Conservation (phyloP, 2,329 filamentous ascomycete species). For the Penicillium sp. region DNA sequence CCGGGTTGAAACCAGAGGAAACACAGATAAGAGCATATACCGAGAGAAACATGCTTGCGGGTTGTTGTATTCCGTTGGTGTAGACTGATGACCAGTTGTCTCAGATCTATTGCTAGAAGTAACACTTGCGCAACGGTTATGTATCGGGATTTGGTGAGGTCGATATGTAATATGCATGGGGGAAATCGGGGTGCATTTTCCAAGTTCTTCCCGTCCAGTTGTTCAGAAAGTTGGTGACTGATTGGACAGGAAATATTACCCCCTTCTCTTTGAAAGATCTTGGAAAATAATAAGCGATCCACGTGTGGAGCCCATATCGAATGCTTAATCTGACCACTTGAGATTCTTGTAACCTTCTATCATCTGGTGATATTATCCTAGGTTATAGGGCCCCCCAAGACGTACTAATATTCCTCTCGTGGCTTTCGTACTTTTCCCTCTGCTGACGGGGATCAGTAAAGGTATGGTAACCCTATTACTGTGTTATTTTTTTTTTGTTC, state of each 20-base stretch:
- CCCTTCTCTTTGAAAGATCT: conserved; percentile 8
- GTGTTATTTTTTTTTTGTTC: conserved; percentile 1
- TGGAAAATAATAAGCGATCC: conserved; percentile 11
- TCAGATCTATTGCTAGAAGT: conserved; percentile 52
- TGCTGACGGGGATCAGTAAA: conserved; percentile 41
- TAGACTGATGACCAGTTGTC: conserved; percentile 13
- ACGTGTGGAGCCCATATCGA: conserved; percentile 22
- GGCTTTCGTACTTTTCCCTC: neutral
- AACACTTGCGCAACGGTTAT: conserved; percentile 22
- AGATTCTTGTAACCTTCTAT: neutral
- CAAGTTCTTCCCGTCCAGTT: conserved; percentile 13
- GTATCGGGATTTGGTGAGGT: conserved; percentile 14
- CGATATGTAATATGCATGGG: conserved; percentile 7
- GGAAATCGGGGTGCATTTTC: conserved; percentile 20
- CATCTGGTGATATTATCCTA: neutral
- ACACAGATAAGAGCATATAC: no score
- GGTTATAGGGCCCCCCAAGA: neutral
- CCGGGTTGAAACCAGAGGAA: no score
- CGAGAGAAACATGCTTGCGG: no score
- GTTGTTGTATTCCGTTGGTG: no score
- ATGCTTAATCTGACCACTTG: conserved; percentile 29
- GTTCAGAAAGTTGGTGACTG: conserved; percentile 11
- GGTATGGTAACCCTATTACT: neutral
- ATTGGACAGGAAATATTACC: conserved; percentile 32
- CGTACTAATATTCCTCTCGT: neutral